Evolutionary conservation across 345 rosid genomes (phyloP), one percentile per base, ranked within the genome.

Genomic region (Erucastrum elatum): DNA sequence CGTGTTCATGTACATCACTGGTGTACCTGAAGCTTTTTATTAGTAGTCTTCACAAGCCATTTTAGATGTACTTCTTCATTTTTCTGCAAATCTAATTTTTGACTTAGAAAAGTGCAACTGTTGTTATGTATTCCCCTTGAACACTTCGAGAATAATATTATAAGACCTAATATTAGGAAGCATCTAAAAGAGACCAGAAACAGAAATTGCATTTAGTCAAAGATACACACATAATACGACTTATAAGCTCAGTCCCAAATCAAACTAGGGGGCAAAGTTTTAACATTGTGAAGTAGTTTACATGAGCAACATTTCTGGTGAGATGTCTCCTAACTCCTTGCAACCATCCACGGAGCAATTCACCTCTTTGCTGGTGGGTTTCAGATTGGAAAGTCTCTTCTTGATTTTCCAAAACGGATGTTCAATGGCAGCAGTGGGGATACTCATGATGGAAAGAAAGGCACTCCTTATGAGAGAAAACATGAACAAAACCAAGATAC

Each of bases 1-100:
- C 70, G 49, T 60, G 69, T 53, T 41, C 26, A 67, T 69, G 63
- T 49, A 71, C 81, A 77, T 70, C 71, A 15, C 75, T 77, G 65
- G 44, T 78, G 77, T 78, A 65, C 72, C 75, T 56, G 17, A 65
- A 58, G 68, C 34, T 65, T 66, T 71, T 71, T 65, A 15, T 55
- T 64, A 78, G 39, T 64, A 78, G 55, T 21, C 69, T 69, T 61
- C 51, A 69, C 55, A 46, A 21, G 53, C 77, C 67, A 65, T 41
- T 30, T 44, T 72, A 72, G 77, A 64, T 70, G 21, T 53, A 51
- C 3, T 37, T 31, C 21, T 21, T 21, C 21, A 21, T 21, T 21
- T 21, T 21, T 21, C 21, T 21, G 21, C 21, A 21, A 21, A 21
- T 21, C 1, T 21, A 21, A 21, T 21, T 21, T 21, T 21, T 21